A percentile compares a stretch with the other conserved stretches of the same genome.
Evolutionary conservation across 202 grass and related monocot species (phyloP).

Genomic region (Tripidium arundinaceum): DNA sequence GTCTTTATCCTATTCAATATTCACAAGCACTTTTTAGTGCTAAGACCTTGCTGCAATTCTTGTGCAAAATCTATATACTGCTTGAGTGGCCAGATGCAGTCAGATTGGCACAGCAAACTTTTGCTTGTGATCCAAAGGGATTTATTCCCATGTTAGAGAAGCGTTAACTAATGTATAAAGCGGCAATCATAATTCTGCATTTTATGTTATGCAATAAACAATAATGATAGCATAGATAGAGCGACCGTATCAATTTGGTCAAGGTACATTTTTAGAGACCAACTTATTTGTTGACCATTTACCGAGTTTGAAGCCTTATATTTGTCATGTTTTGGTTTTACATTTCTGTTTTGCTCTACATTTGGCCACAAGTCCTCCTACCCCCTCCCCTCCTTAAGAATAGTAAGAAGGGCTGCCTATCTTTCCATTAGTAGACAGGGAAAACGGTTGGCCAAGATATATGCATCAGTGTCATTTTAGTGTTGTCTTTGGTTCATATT

Average conservation of each 20-base stretch:
- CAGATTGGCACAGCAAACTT: neutral
- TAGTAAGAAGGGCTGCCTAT: neutral
- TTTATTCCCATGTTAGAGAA: neutral
- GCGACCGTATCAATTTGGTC: neutral
- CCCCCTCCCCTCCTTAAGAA: neutral
- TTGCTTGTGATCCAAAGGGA: neutral
- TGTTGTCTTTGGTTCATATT: neutral
- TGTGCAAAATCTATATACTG: neutral
- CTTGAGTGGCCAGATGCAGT: neutral
- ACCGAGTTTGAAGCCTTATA: neutral
- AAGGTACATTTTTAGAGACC: neutral
- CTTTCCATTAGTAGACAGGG: neutral
- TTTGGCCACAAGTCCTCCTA: neutral
- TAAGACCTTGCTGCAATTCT: neutral
- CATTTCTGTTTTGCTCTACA: neutral
- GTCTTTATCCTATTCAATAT: conserved; percentile 3
- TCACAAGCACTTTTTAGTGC: neutral
- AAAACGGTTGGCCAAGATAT: neutral
- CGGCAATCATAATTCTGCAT: neutral
- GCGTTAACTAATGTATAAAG: neutral
- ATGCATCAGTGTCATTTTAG: neutral
- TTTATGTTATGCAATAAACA: neutral
- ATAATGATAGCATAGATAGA: neutral
- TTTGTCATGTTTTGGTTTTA: neutral
- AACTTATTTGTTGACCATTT: neutral